These are phyloP conservation scores for Aureobasidium zeae DNA, from an alignment of 2,329 filamentous ascomycete species.

Conservation along the genomic window DNA sequence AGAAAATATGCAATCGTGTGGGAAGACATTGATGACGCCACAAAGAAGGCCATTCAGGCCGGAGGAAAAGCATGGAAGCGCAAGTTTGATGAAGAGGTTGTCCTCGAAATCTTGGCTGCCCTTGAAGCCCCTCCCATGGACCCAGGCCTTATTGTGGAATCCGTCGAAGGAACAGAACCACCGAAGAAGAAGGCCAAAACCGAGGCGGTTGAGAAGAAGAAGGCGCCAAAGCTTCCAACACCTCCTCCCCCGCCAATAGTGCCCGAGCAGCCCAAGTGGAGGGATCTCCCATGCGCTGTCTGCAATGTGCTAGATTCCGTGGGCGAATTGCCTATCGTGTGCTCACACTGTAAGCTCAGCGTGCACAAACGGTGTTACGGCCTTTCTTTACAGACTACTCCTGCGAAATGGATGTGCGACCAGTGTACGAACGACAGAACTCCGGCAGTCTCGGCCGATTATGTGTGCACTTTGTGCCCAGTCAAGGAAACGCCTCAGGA, in stretches of 20 bases:
- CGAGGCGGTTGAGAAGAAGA: constrained; percentile 51
- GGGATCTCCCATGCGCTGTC: constrained; percentile 72
- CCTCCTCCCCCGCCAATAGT: constrained; percentile 54
- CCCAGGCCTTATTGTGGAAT: constrained; percentile 18
- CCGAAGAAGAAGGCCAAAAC: constrained; percentile 53
- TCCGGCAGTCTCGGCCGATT: constrained; percentile 84
- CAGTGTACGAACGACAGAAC: constrained; percentile 93
- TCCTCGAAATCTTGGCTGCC: constrained; percentile 60
- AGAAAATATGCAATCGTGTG: constrained; percentile 91
- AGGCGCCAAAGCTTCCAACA: constrained; percentile 43
- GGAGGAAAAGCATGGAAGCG: constrained; percentile 79
- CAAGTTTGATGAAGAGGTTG: constrained; percentile 85
- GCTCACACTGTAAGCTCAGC: constrained; percentile 79
- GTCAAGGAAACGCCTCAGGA: constrained; percentile 73
- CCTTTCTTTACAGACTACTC: constrained; percentile 49
- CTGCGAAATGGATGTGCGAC: constrained; percentile 79
- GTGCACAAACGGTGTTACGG: constrained; percentile 92
- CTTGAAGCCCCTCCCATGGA: constrained; percentile 41
- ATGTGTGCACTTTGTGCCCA: constrained; percentile 88
- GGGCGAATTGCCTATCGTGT: constrained; percentile 65
- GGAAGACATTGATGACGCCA: constrained; percentile 85
- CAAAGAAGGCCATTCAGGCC: constrained; percentile 75
- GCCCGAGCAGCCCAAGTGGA: constrained; percentile 71
- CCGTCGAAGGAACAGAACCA: constrained; percentile 35
- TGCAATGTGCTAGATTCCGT: constrained; percentile 66